These are phyloP conservation scores for Backusella tarrabulga DNA, from an alignment of 192 early-diverging fungal genomes.

Conservation along the genomic window DNA sequence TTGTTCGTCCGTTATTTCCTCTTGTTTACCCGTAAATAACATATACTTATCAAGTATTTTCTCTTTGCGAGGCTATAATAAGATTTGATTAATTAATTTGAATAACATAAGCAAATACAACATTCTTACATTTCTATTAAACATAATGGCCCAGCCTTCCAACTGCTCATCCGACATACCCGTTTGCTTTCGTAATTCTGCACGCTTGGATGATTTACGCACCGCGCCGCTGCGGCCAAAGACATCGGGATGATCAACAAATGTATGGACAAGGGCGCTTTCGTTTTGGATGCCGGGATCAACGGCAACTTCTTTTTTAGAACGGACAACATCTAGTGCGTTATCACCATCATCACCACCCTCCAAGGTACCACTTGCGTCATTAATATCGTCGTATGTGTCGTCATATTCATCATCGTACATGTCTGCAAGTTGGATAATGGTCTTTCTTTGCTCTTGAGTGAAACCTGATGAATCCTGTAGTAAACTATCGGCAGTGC, in stretches of 20 bases:
- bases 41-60: conserved; percentile 57
- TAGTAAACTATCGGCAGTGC: conserved; percentile 43
- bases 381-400: conserved; percentile 78
- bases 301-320: conserved; percentile 15
- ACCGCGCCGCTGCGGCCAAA: conserved; percentile 61
- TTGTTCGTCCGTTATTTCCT: conserved; percentile 21
- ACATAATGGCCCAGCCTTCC: conserved; percentile 92
- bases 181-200: conserved; percentile 59
- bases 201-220: conserved; percentile 62
- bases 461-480: conserved; percentile 56
- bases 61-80: conserved; percentile 62
- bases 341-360: conserved; percentile 53
- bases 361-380: conserved; percentile 57
- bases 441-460: conserved; percentile 43
- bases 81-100: not conserved
- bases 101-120: not conserved
- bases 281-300: conserved; percentile 66
- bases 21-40: conserved; percentile 52
- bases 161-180: conserved; percentile 88
- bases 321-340: conserved; percentile 23
- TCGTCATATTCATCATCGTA: conserved; percentile 94
- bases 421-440: conserved; percentile 49
- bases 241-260: conserved; percentile 52
- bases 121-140: conserved; percentile 69
- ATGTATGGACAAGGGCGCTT: conserved; percentile 59